phyloP scores from a whole-genome alignment of 2,329 filamentous ascomycete species.

The Gaeumannomyces sp. region DNA sequence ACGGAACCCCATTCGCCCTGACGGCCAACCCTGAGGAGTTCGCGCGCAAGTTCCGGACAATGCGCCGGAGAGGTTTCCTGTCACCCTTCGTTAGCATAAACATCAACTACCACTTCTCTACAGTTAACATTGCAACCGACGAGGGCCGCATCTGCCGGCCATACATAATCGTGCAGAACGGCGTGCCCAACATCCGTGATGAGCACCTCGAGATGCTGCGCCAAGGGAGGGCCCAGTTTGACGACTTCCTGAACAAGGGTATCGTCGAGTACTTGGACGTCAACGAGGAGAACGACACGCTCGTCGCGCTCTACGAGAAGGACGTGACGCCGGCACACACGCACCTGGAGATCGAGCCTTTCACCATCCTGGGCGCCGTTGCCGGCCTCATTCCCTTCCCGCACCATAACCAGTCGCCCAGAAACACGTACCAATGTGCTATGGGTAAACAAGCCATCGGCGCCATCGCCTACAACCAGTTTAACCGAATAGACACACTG shows the following conservation, averaged over 20 bases:
- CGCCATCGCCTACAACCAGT: constrained; percentile 96
- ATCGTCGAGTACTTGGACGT: constrained; percentile 96
- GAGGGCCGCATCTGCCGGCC: constrained; percentile 95
- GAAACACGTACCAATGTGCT: constrained; percentile 98
- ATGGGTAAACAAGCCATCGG: constrained; percentile 99
- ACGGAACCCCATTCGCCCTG: constrained; percentile 86
- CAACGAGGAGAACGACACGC: constrained; percentile 95
- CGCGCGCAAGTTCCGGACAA: constrained; percentile 73
- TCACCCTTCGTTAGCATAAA: constrained; percentile 96
- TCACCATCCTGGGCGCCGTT: constrained; percentile 91
- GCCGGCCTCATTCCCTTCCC: constrained; percentile 96
- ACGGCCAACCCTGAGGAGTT: constrained; percentile 85
- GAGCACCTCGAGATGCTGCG: constrained; percentile 77
- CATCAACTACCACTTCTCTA: constrained; percentile 86
- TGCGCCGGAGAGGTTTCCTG: constrained; percentile 83
- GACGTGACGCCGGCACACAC: constrained; percentile 80
- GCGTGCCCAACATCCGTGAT: constrained; percentile 70
- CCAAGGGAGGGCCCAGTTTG: constrained; percentile 79
- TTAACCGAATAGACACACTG: constrained; percentile 91
- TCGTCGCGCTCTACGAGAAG: constrained; percentile 84
- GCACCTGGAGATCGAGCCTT: constrained; percentile 95
- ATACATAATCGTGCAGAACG: constrained; percentile 89
- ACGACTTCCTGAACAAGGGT: constrained; percentile 85
- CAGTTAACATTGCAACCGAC: constrained; percentile 93
- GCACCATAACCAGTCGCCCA: constrained; percentile 96